A percentile compares a stretch with the other conserved stretches of the same genome.
These are phyloP conservation scores for Solanum sejunctum DNA, from an alignment of 257 asterid genomes.

Conservation along the genomic window DNA sequence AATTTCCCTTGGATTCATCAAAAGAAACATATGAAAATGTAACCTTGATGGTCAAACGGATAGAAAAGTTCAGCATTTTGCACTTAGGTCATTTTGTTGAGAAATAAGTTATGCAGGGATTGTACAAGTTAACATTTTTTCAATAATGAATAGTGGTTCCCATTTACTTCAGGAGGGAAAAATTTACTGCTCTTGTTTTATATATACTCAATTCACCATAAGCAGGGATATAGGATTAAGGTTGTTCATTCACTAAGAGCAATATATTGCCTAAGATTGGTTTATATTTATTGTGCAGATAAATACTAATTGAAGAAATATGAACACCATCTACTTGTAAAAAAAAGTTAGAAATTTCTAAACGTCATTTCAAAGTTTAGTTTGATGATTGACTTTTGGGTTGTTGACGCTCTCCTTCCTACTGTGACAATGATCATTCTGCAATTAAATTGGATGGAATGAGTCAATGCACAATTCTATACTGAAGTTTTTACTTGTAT, in stretches of 20 bases:
- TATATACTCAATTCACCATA: background rate
- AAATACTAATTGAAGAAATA: background rate
- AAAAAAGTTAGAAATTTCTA: background rate
- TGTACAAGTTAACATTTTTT: background rate
- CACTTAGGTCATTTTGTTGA: background rate
- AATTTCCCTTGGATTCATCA: background rate
- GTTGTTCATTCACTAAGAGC: background rate
- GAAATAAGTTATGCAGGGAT: background rate
- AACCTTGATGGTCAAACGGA: background rate
- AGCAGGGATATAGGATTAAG: background rate
- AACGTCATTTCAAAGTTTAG: background rate
- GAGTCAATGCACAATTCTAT: background rate
- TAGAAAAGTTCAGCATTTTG: background rate
- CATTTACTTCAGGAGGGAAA: background rate
- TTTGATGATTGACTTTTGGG: background rate
- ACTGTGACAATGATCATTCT: background rate
- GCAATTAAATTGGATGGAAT: background rate
- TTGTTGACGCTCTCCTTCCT: background rate
- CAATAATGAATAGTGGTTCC: background rate
- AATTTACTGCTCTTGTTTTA: background rate
- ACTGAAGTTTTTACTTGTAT: background rate
- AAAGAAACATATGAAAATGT: background rate
- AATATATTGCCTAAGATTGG: background rate
- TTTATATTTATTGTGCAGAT: background rate
- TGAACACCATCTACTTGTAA: background rate